Base-by-base conservation (phyloP, 2,329 filamentous ascomycete genomes). In the Tolypocladium sp. region DNA sequence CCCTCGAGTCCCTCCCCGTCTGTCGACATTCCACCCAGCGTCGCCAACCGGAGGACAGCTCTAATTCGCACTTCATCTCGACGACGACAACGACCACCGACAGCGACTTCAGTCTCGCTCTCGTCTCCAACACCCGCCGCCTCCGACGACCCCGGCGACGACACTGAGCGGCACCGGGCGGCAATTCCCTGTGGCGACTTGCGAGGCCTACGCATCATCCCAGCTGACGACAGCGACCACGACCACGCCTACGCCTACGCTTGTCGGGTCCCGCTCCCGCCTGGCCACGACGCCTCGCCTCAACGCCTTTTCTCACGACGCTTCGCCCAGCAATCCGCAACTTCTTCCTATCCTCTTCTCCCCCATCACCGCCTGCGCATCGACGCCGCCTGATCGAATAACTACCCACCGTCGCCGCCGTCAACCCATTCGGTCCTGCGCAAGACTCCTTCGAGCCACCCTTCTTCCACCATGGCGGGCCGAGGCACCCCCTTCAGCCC, bases 381-480 rank as follows among this genome's bases (percentile, higher is more conserved):
- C 54, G 51, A 55, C 46, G 38, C 38, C 59, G 52, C 57, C 53
- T 55, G 13, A 40, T 46, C 55, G 38, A 22, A 33, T 22, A 53
- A 4, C 49, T 53, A 35, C 49, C 20, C 40, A 27, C 22, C 13
- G 54, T 56, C 54, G 38, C 42, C 44, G 25, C 46, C 51, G 33
- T 10, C 49, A 53, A 17, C 55, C 46, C 57, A 38, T 35, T 30
- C 33, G 20, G 54, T 37, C 40, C 22, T 53, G 58, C 44, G 41
- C 33, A 37, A 7, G 13, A 53, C 30, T 35, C 38, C 41, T 25
- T 8, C 25, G 17, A 42, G 57, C 35, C 37, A 30, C 27, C 56
- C 37, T 54, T 54, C 12, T 20, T 63, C 55, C 62, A 71, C 59
- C 60, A 77, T 77, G 75, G 73, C 72, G 65, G 72, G 72, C 65